Base-by-base conservation (phyloP, 169 alveolate species). In the Plasmodium cynomolgi region DNA sequence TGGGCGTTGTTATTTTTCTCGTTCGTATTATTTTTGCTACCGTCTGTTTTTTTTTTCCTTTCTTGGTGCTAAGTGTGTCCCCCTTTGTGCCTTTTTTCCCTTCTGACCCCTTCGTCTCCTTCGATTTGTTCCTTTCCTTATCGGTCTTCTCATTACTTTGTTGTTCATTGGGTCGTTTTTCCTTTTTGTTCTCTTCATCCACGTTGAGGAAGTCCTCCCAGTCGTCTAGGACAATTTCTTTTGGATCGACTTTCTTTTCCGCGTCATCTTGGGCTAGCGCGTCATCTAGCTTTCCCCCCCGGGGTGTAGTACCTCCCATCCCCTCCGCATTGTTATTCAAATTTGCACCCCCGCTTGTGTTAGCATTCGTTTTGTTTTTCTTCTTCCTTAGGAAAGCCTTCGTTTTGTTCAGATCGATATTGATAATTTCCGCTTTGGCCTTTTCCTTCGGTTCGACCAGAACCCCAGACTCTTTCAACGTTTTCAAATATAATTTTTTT, bases 401-500 rank as follows among this genome's bases (percentile, higher is more conserved):
- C 17, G 93, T 41, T 83, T 71, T 83, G 50, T 81, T 92, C 20
- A 58, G 17, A 77, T 73, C 86, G 0, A 81, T 83, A 79, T 33
- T 81, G 77, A 62, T 79, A n/a, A 82, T 83, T 83, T 85, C 94
- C 50, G 93, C 88, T 56, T 88, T 96, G 79, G 29, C 80, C 75
- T 74, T 95, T 88, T 81, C 90, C 77, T 71, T 93, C 26, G 91
- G 83, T 75, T 88, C 95, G 88, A 83, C 37, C 37, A 80, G 37
- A 15, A 92, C 31, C 31, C 97, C 97, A 33, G 96, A 94, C 73
- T 93, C 96, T 72, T 86, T 96, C 44, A 97, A 81, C 50, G 95
- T 96, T 62, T 97, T 96, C 37, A 97, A 91, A 92, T 95, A 97
- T 74, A 94, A 93, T 74, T 96, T 92, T 95, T 97, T 91, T 88